Evolutionary conservation across 176 grass and related monocot species (phyloP).

Genomic region (Canna indica): DNA sequence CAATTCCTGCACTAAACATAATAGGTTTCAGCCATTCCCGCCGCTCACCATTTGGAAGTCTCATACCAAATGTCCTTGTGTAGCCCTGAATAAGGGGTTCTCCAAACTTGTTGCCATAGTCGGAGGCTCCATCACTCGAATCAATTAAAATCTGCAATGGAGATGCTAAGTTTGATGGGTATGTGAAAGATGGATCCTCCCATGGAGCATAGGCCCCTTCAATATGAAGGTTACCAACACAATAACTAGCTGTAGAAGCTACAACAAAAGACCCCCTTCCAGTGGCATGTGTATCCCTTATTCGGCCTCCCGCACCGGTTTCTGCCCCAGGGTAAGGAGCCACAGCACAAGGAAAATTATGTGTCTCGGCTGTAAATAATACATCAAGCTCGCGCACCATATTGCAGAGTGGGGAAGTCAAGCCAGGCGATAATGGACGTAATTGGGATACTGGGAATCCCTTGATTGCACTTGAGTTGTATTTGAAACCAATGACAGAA

Average conservation of each 20-base stretch:
- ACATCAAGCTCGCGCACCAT: conserved; percentile 59
- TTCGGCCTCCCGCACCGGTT: conserved; percentile 74
- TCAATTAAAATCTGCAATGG: conserved; percentile 76
- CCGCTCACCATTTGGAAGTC: conserved; percentile 61
- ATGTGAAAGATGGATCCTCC: conserved; percentile 73
- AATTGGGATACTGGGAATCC: conserved; percentile 60
- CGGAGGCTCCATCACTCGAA: conserved; percentile 80
- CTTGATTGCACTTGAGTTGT: conserved; percentile 88
- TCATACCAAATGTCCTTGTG: conserved; percentile 73
- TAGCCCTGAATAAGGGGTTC: conserved; percentile 86
- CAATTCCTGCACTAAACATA: conserved; percentile 94
- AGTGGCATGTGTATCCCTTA: conserved; percentile 88
- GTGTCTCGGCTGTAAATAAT: conserved; percentile 82
- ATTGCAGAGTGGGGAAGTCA: conserved; percentile 38
- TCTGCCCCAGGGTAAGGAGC: conserved; percentile 79
- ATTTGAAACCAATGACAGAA: conserved; percentile 86
- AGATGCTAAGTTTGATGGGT: conserved; percentile 65
- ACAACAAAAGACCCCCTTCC: conserved; percentile 78
- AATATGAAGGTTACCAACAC: conserved; percentile 79
- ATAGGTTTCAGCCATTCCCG: conserved; percentile 95
- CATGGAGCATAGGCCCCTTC: conserved; percentile 64
- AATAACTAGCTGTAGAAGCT: conserved; percentile 75
- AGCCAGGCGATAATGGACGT: conserved; percentile 41
- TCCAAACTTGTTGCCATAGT: conserved; percentile 96
- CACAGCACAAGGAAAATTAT: conserved; percentile 93